These are phyloP conservation scores for Stephania japonica DNA, from an alignment of 164 flowering plant genomes.

Conservation along the genomic window DNA sequence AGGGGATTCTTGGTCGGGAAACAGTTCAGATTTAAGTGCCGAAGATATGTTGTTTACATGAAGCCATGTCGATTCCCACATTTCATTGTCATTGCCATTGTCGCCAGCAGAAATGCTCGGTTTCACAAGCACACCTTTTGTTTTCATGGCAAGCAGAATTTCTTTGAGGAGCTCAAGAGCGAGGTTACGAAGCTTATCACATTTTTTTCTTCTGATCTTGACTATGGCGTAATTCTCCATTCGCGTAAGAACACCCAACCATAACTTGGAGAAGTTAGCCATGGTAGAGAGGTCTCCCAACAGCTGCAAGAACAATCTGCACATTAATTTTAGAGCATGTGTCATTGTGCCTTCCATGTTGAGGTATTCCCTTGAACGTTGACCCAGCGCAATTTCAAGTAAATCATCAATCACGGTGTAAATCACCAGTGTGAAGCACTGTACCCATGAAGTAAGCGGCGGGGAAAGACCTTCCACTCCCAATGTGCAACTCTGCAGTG, in stretches of 20 bases:
- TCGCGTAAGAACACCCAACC: conserved; percentile 28
- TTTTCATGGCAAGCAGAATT: conserved; percentile 28
- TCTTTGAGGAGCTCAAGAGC: conserved; percentile 32
- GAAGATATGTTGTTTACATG: conserved; percentile 26
- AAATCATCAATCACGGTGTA: conserved; percentile 35
- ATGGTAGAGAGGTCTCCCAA: conserved; percentile 15
- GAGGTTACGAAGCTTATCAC: conserved; percentile 28
- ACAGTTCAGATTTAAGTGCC: conserved; percentile 21
- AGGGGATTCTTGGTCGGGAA: conserved; percentile 22
- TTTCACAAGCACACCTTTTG: conserved; percentile 19
- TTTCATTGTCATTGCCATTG: conserved; percentile 13
- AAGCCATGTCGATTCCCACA: conserved; percentile 36
- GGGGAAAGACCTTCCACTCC: conserved; percentile 22
- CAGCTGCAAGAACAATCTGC: conserved; percentile 29
- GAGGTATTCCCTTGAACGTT: conserved; percentile 24
- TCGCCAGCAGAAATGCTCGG: conserved; percentile 18
- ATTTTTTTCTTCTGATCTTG: conserved; percentile 28
- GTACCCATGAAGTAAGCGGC: conserved; percentile 22
- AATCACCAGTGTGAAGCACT: conserved; percentile 29
- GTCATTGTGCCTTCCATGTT: conserved; percentile 33
- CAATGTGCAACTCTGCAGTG: conserved; percentile 26
- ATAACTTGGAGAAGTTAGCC: conserved; percentile 24
- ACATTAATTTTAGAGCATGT: conserved; percentile 17
- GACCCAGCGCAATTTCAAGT: conserved; percentile 27
- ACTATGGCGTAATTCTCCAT: conserved; percentile 24